Base-by-base conservation (phyloP, 306 rosid genomes). In the Canavalia ensiformis region DNA sequence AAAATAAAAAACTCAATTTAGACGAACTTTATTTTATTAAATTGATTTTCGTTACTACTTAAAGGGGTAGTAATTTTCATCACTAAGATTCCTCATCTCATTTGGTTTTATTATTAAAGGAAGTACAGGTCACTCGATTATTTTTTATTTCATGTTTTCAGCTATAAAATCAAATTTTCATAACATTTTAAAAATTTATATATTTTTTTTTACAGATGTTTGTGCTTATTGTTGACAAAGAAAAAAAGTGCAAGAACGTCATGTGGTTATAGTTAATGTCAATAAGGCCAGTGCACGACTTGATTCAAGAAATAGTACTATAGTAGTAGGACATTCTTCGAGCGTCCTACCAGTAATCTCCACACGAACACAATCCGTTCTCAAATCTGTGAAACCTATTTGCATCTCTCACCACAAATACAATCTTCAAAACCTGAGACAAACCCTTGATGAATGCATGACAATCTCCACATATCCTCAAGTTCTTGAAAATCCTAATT, bases 351-450 rank as follows among this genome's bases (percentile, higher is more conserved):
- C 92, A 90, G 74, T 89, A 91, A 76, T 88, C 97, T 25, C 88
- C 83, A 86, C 94, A 91, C 3, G 94, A 86, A 69, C 97, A 92
- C 34, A 47, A 37, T 4, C 87, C 91, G 9, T 75, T 81, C 81
- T 90, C 89, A 74, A 90, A 90, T 76, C 78, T 90, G 75, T 88
- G 91, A 82, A 90, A 87, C 83, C 92, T 82, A 77, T 86, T 91
- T n/a, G 91, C 91, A 82, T 89, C 92, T 81, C 91, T 87, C 12
- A 84, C 90, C 13, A 89, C 49, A 73, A 91, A 82, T 30, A 82
- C 88, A 44, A 78, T 74, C 51, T 87, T 80, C 85, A 89, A 72
- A 85, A 87, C 65, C 82, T 87, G 79, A 3, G 92, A 85, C 86
- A 90, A 78, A 45, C 88, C 89, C 75, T 88, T 87, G 11, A 90